Conservation (phyloP, 2,329 filamentous ascomycete genomes). For the Aschersonia sp. region DNA sequence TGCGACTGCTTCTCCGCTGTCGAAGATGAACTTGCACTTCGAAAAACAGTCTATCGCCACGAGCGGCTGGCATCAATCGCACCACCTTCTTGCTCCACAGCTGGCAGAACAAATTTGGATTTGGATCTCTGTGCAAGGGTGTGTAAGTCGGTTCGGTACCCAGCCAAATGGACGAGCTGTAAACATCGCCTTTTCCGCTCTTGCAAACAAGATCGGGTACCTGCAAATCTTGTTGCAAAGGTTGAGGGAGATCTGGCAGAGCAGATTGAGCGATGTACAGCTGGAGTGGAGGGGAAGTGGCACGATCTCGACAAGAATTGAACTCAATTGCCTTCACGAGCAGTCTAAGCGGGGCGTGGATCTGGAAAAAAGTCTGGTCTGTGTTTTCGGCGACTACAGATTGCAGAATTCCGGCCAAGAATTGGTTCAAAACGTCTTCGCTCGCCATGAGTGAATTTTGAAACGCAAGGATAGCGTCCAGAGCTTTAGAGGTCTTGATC, state of each 20-base stretch:
- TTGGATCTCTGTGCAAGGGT: conserved; percentile 82
- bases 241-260: conserved; percentile 50
- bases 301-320: conserved; percentile 17
- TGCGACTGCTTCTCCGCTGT: conserved; percentile 24
- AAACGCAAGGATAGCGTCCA: conserved; percentile 11
- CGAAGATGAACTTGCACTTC: conserved; percentile 27
- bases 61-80: conserved; percentile 50
- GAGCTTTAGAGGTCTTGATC: conserved; percentile 11
- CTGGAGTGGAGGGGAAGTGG: conserved; percentile 15
- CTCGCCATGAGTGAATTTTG: conserved; percentile 12
- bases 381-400: conserved; percentile 10
- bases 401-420: conserved; percentile 16
- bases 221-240: conserved; percentile 51
- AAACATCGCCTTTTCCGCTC: conserved; percentile 69
- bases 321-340: conserved; percentile 43
- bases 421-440: conserved; percentile 13
- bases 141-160: conserved; percentile 79
- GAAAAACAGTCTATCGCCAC: conserved; percentile 51
- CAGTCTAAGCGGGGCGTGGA: conserved; percentile 48
- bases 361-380: conserved; percentile 32
- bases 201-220: conserved; percentile 47
- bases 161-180: conserved; percentile 77
- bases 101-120: conserved; percentile 85
- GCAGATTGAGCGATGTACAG: conserved; percentile 81
- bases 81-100: conserved; percentile 59